phyloP scores from a whole-genome alignment of 2,329 filamentous ascomycete species.

The Alternaria conjuncta region DNA sequence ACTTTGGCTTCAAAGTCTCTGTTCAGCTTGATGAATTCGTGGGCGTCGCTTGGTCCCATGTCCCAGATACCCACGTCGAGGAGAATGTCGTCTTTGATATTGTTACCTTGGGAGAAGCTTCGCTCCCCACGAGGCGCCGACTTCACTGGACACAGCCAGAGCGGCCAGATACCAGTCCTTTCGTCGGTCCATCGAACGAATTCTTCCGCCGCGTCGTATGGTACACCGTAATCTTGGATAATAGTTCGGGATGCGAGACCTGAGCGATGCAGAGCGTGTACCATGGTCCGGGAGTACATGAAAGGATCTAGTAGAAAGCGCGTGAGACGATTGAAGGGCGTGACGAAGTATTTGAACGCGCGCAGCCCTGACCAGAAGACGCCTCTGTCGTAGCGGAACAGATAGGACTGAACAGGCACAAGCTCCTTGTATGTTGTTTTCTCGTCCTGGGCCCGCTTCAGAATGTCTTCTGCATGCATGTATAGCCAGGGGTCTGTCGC shows the following conservation, averaged over 20 bases:
- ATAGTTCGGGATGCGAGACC: constrained; percentile 63
- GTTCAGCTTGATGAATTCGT: constrained; percentile 72
- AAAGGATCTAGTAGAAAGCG: constrained; percentile 66
- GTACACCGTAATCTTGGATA: constrained; percentile 68
- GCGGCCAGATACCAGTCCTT: constrained; percentile 59
- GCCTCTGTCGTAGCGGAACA: constrained; percentile 69
- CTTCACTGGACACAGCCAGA: constrained; percentile 65
- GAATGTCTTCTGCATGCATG: constrained; percentile 62
- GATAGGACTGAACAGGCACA: constrained; percentile 59
- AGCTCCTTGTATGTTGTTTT: constrained; percentile 42
- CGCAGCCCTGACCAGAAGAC: constrained; percentile 69
- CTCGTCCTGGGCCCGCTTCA: constrained; percentile 18
- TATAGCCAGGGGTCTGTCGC: constrained; percentile 76
- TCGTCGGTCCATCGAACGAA: constrained; percentile 62
- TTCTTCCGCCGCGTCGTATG: constrained; percentile 57
- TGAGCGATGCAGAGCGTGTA: constrained; percentile 66
- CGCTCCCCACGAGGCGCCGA: constrained; percentile 29
- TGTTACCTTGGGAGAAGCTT: constrained; percentile 40
- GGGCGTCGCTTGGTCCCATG: constrained; percentile 65
- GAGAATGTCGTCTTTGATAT: constrained; percentile 37
- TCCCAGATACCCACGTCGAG: constrained; percentile 74
- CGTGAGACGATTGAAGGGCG: constrained; percentile 66
- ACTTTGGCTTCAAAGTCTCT: constrained; percentile 74
- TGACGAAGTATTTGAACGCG: constrained; percentile 66
- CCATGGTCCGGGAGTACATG: constrained; percentile 67